Evolutionary conservation across 257 asterid genomes (phyloP).

Genomic region (Nicotiana undulata): DNA sequence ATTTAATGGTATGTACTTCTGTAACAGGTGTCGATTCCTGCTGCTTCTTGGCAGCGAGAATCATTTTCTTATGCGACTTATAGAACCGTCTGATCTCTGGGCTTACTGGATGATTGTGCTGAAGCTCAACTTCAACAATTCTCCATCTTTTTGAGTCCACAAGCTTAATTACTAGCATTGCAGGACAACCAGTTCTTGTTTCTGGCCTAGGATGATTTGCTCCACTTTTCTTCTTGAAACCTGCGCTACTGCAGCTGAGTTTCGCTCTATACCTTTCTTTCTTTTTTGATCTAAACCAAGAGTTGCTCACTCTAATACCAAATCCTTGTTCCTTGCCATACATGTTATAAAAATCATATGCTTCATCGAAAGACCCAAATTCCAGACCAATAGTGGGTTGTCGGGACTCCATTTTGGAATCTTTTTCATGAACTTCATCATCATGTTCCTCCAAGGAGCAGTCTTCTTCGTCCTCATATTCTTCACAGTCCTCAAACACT

Average conservation of each 20-base stretch:
- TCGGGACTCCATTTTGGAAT: constrained; percentile 16
- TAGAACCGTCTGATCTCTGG: constrained; percentile 50
- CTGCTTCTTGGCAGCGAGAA: constrained; percentile 31
- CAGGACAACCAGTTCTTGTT: constrained; percentile 64
- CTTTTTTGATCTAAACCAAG: constrained; percentile 61
- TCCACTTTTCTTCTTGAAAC: constrained; percentile 57
- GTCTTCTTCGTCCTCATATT: constrained; percentile 38
- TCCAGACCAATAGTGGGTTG: constrained; percentile 46
- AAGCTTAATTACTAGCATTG: constrained; percentile 51
- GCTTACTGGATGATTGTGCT: constrained; percentile 54
- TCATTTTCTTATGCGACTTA: constrained; percentile 55
- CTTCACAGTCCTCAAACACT: constrained; percentile 33
- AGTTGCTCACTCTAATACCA: constrained; percentile 56
- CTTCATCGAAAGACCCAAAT: constrained; percentile 51
- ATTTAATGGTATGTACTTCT: constrained; percentile 52
- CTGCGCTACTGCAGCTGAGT: constrained; percentile 58
- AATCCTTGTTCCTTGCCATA: constrained; percentile 58
- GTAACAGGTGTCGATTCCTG: constrained; percentile 27
- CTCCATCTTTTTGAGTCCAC: constrained; percentile 50
- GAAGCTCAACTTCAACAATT: constrained; percentile 47
- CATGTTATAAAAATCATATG: constrained; percentile 46
- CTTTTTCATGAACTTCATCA: constrained; percentile 19
- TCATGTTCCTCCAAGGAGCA: constrained; percentile 21
- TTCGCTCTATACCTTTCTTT: constrained; percentile 61
- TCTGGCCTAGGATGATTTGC: constrained; percentile 58